Conservation (phyloP, 2,329 filamentous ascomycete genomes). For the Paradendryphiella salina region DNA sequence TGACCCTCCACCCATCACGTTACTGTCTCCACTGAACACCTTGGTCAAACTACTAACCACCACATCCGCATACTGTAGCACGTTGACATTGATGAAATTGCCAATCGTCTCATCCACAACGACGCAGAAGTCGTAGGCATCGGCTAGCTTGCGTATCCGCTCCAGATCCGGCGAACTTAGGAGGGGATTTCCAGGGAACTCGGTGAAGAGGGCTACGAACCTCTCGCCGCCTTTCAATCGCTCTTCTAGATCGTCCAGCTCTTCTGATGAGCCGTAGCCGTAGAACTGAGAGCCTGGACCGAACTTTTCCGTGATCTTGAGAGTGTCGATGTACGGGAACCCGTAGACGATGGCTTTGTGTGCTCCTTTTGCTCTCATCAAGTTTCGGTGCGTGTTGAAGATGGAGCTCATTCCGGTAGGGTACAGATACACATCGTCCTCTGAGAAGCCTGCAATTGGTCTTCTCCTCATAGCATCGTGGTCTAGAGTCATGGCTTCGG, state of each 20-base stretch:
- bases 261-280: slow-evolving; percentile 73
- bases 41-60: slow-evolving; percentile 96
- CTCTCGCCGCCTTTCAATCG: slow-evolving; percentile 72
- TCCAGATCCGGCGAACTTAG: slow-evolving; percentile 80
- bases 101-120: slow-evolving; percentile 96
- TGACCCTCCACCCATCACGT: slow-evolving; percentile 90
- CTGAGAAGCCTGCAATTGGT: slow-evolving; percentile 66
- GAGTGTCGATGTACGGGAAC: slow-evolving; percentile 94
- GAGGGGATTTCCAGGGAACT: slow-evolving; percentile 92
- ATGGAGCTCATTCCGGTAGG: slow-evolving; percentile 95
- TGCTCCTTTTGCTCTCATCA: slow-evolving; percentile 66
- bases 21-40: slow-evolving; percentile 95
- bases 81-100: slow-evolving; percentile 94
- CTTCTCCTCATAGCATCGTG: slow-evolving; percentile 47
- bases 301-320: slow-evolving; percentile 94
- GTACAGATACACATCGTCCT: slow-evolving; percentile 87
- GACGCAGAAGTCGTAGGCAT: slow-evolving; percentile 83
- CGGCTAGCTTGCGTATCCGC: slow-evolving; percentile 78
- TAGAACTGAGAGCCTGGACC: slow-evolving; percentile 89
- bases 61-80: slow-evolving; percentile 84
- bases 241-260: slow-evolving; percentile 80
- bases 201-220: slow-evolving; percentile 84
- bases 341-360: slow-evolving; percentile 86
- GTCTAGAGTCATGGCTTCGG: slow-evolving; percentile 60
- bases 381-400: slow-evolving; percentile 78